Evolutionary conservation across 2,329 filamentous ascomycete genomes (phyloP), one percentile per base, ranked within the genome.

Genomic region (Fonsecaea multimorphosa): DNA sequence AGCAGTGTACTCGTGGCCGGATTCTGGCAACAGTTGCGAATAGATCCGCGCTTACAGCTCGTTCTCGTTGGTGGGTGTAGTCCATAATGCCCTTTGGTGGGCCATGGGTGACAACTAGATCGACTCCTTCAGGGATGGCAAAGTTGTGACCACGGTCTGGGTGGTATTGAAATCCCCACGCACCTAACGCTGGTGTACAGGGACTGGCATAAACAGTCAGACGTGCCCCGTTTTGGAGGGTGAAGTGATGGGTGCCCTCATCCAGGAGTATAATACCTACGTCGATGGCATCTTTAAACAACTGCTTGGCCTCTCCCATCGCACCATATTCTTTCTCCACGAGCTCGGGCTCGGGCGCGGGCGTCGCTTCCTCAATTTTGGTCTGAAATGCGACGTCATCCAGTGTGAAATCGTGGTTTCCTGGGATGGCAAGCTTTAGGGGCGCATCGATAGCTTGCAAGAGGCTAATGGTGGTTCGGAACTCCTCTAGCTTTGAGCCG

Each of bases 51-150:
- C 76, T 78, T 3, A 77, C 78, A 31, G 74, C 75, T 38, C 73
- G 71, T 27, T 76, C 56, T n/a, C 64, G 67, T 8, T 62, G 68
- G 1, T 71, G 62, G 8, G 78, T 78, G 2, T 72, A 68, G 71
- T 88, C 85, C 57, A 86, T 73, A 1, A 88, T 74, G 1, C 84
- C 83, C 7, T 70, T 75, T 0, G 85, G 84, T 1, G 85, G 85
- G 0, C 85, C 84, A 63, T 88, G 85, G 0, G 85, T 87, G 22
- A 87, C 80, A 31, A 78, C 82, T 0, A 87, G 63, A 68, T 87
- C 82, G 0, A 78, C 74, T 0, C 69, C 74, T 0, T 68, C 58
- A 12, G 61, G 52, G 22, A 79, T 75, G 1, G 62, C 58, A 65
- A 78, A 80, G 2, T 72, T 59, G 70, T 85, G 84, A 0, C 74